Evolutionary conservation across 2,329 filamentous ascomycete species (phyloP), one percentile per base, ranked within the genome.

Genomic region (Microcyclospora pomicola): DNA sequence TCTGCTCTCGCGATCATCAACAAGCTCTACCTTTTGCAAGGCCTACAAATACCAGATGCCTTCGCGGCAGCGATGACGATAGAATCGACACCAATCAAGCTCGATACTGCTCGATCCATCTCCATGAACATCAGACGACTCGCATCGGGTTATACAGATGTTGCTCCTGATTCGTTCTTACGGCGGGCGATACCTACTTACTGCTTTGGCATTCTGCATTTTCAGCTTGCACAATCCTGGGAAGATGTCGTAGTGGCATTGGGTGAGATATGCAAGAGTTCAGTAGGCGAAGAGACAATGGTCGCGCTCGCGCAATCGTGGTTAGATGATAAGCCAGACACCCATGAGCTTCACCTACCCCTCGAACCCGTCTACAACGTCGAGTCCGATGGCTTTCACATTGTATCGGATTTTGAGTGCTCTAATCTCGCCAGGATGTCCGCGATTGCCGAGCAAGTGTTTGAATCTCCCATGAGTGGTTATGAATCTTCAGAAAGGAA

Each of bases 101-200:
- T 94, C 3, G 75, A 87, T 40, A 84, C 80, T 35, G 73, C 77
- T 36, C 75, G 91, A 39, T 75, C 75, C 13, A 74, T 94, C 27
- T 80, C 83, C 2, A 92, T 95, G 73, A 77, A 88, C 44, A 72
- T 95, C 38, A 80, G 88, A 34, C 86, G 84, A 51, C 69, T 95
- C 32, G 79, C 71, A 2, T 62, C 69, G 12, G 56, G 68, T 14
- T 93, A 91, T 54, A 61, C 71, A 5, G 66, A 71, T 15, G 55
- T 79, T 9, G 64, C 67, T 31, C 63, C 72, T 2, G 68, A 73
- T 29, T 72, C 72, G 1, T 82, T 80, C 74, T 63, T 92, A 46
- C 68, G 73, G 41, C 70, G 73, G 49, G 75, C 85, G 6, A 71
- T 96, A 24, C 82, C 87, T 0, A 71, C 75, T 0, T 96, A 87